These are phyloP conservation scores for Ceratocystis ficicola DNA, from an alignment of 2,329 filamentous ascomycete genomes.

Conservation along the genomic window DNA sequence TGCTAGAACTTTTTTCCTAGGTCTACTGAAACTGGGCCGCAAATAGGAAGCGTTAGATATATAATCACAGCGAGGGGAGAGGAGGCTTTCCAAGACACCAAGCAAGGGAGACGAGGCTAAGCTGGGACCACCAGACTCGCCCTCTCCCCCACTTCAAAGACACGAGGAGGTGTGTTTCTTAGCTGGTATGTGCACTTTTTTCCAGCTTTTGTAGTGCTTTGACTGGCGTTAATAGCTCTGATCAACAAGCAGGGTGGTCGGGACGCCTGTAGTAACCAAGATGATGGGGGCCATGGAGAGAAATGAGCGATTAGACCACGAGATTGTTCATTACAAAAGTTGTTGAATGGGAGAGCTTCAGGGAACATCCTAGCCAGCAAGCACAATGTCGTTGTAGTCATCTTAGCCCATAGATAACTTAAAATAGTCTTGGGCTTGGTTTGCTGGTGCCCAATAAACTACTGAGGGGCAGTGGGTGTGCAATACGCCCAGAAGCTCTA, in stretches of 20 bases:
- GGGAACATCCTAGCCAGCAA: constrained; percentile 9
- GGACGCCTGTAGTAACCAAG: neutral
- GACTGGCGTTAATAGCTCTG: neutral
- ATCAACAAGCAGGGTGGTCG: neutral
- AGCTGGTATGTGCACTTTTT: neutral
- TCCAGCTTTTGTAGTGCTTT: neutral
- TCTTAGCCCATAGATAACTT: neutral
- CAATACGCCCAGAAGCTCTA: neutral
- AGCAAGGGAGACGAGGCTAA: neutral
- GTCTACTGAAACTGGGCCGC: neutral
- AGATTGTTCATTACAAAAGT: constrained; percentile 7
- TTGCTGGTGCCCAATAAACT: neutral
- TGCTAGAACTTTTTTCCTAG: neutral
- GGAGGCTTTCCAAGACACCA: neutral
- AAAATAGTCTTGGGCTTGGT: neutral
- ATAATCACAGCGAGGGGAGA: neutral
- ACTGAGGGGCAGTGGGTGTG: neutral
- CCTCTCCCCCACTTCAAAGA: neutral
- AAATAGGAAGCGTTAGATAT: constrained; percentile 13
- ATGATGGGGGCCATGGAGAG: neutral
- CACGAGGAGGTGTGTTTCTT: neutral
- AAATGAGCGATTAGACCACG: neutral
- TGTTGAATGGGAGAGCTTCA: constrained; percentile 7
- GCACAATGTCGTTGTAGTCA: constrained; percentile 10
- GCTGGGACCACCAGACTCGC: neutral